Percentiles rank a stretch among this genome's conserved stretches.
Evolutionary conservation across 176 grass and related monocot genomes (phyloP).

Genomic region (Pharus latifolius): DNA sequence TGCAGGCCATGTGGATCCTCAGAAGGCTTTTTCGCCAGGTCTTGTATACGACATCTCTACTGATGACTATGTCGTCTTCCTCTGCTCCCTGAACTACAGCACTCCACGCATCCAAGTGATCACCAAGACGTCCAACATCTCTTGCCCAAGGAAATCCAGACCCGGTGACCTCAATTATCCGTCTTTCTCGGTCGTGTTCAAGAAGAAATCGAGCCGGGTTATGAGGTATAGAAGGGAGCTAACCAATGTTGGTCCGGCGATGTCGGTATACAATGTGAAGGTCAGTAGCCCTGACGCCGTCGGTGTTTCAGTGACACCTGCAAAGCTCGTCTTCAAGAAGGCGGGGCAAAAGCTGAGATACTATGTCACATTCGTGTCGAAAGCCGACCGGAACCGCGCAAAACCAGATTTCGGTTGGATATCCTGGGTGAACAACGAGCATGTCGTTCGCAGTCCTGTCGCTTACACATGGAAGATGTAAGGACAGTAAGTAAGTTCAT

Average conservation of each 20-base stretch:
- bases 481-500: neutral
- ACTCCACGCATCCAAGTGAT: constrained; percentile 61
- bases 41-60: constrained; percentile 72
- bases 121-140: constrained; percentile 54
- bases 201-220: constrained; percentile 19
- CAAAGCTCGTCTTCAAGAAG: constrained; percentile 57
- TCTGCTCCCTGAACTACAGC: constrained; percentile 80
- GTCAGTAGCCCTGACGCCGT: constrained; percentile 42
- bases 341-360: constrained; percentile 63
- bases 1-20: constrained; percentile 74
- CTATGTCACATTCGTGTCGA: constrained; percentile 55
- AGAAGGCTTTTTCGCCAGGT: constrained; percentile 81
- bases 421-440: constrained; percentile 48
- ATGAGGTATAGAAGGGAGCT: constrained; percentile 67
- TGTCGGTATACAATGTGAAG: constrained; percentile 55
- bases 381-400: neutral
- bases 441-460: constrained; percentile 51
- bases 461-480: constrained; percentile 78
- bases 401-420: constrained; percentile 73
- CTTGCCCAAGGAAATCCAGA: constrained; percentile 44
- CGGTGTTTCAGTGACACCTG: constrained; percentile 41
- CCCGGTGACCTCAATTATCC: constrained; percentile 93
- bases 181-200: constrained; percentile 70
- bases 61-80: constrained; percentile 66
- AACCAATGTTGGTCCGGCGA: constrained; percentile 59